Evolutionary conservation across 2,329 filamentous ascomycete genomes (phyloP), one percentile per base, ranked within the genome.

Genomic region (Atkinsonella texensis): DNA sequence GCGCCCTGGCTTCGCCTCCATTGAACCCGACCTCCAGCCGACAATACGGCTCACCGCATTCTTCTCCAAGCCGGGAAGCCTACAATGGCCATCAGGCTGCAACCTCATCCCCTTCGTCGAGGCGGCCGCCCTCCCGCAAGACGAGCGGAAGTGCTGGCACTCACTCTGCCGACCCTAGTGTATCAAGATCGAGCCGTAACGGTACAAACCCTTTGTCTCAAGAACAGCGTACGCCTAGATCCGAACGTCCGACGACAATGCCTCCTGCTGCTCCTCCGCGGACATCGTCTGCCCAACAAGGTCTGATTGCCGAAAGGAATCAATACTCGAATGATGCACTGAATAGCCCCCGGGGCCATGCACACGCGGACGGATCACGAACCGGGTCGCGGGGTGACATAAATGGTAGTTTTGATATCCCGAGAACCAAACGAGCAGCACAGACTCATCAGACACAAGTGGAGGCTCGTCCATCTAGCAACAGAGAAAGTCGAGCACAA

Each of bases 211-310:
- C 70, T 48, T 70, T 69, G 42, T 66, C 71, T 15, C 60, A 68
- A 53, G 69, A 77, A 46, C 69, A 74, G 44, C 65, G 71, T 40
- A 65, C 70, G 31, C 60, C 72, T 18, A 61, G 71, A 52, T 70
- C 74, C 55, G 75, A 77, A 60, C 73, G 75, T 61, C 72, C 74
- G 70, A 78, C 70, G 68, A 79, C 74, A 68, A 81, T 77, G 71
- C 81, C 85, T 50, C 84, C 87, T 23, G 76, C 87, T 59, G 52
- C 52, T 28, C 89, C 87, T 46, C 87, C 87, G 38, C 81, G 89
- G 62, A 90, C 87, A 8, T 94, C 89, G 44, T 93, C 88, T 43
- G 85, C 81, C 57, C 67, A 70, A 55, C 68, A 70, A 55, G 59
- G 63, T 58, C 63, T 71, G 15, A 69, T 62, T 57, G 69, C 75